Percentiles rank a stretch among this genome's conserved stretches.
These are phyloP conservation scores for Melastoma malabathricum DNA, from an alignment of 345 rosid genomes.

Conservation along the genomic window DNA sequence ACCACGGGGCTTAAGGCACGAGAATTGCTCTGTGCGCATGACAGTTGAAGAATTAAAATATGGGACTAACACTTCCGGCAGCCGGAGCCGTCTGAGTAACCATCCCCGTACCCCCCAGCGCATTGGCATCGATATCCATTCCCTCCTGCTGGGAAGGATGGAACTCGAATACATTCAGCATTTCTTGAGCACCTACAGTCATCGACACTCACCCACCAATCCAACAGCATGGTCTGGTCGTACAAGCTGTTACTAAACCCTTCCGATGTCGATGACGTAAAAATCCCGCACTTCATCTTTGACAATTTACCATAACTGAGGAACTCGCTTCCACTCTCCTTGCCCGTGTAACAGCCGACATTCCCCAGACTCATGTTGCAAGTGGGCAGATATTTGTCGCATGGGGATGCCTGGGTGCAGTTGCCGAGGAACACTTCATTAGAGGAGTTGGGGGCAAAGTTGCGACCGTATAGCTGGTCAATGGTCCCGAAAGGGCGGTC, in stretches of 20 bases:
- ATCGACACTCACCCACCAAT: slow-evolving; percentile 50
- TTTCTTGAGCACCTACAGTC: slow-evolving; percentile 30
- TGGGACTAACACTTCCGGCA: slow-evolving; percentile 45
- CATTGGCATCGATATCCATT: slow-evolving; percentile 5
- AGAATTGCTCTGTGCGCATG: slow-evolving; percentile 4
- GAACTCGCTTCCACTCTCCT: not conserved
- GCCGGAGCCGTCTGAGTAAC: slow-evolving; percentile 29
- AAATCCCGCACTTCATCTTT: slow-evolving; percentile 19
- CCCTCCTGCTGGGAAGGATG: slow-evolving; percentile 6
- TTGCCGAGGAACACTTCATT: slow-evolving; percentile 32
- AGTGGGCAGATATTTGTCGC: slow-evolving; percentile 25
- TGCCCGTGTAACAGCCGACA: slow-evolving; percentile 24
- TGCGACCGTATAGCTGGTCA: slow-evolving; percentile 16
- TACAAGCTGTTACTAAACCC: too few species aligned
- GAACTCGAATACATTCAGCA: slow-evolving; percentile 21
- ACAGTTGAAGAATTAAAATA: slow-evolving; percentile 18
- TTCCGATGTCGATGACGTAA: slow-evolving; percentile 41
- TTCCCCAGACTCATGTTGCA: not conserved
- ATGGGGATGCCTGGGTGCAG: slow-evolving; percentile 15
- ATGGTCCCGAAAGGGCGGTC: slow-evolving; percentile 27
- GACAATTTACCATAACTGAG: slow-evolving; percentile 8
- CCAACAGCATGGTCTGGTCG: slow-evolving; percentile 29
- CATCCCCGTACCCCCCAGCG: slow-evolving; percentile 25
- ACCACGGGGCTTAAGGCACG: too few species aligned
- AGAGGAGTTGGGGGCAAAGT: slow-evolving; percentile 26